A percentile compares a stretch with the other conserved stretches of the same genome.
Conservation (phyloP, 1,284 basidiomycete genomes). For the Papiliotrema terrestris region DNA sequence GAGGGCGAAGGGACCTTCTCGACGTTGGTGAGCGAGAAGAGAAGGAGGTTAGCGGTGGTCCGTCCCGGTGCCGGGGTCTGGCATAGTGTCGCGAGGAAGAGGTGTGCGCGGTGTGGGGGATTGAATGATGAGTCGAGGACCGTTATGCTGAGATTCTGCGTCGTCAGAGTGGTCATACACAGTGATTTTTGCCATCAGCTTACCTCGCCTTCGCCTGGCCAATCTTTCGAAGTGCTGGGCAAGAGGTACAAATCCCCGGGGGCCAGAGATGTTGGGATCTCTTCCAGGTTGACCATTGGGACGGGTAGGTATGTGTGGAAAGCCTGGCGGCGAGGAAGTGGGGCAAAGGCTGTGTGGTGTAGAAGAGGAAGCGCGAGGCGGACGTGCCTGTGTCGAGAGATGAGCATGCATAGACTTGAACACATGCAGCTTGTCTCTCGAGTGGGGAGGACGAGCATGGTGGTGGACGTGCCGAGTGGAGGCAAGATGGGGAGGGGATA, state of each 20-base stretch:
- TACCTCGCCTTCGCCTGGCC: background rate
- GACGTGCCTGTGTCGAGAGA: too few species aligned
- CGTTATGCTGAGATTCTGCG: conserved; percentile 40
- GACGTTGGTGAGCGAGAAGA: conserved; percentile 83
- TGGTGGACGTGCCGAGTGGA: background rate
- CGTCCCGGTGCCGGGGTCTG: conserved; percentile 31
- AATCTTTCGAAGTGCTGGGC: background rate
- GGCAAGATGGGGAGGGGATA: background rate
- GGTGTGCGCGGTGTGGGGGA: conserved; percentile 84
- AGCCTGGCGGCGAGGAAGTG: too few species aligned
- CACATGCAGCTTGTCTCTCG: too few species aligned
- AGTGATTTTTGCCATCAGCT: background rate
- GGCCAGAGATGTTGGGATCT: background rate
- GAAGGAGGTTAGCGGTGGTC: conserved; percentile 71
- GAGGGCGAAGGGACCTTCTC: conserved; percentile 71
- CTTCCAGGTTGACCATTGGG: background rate
- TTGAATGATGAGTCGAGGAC: conserved; percentile 93
- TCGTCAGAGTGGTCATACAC: too few species aligned
- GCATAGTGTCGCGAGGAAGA: conserved; percentile 60
- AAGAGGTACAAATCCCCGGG: background rate
- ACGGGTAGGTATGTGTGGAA: too few species aligned
- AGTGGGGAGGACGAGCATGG: background rate
- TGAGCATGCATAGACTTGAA: too few species aligned
- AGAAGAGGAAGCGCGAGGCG: too few species aligned
- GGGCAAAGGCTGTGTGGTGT: too few species aligned